Evolutionary conservation across 148 eudicot species (phyloP).

Genomic region (Polygonum aviculare): DNA sequence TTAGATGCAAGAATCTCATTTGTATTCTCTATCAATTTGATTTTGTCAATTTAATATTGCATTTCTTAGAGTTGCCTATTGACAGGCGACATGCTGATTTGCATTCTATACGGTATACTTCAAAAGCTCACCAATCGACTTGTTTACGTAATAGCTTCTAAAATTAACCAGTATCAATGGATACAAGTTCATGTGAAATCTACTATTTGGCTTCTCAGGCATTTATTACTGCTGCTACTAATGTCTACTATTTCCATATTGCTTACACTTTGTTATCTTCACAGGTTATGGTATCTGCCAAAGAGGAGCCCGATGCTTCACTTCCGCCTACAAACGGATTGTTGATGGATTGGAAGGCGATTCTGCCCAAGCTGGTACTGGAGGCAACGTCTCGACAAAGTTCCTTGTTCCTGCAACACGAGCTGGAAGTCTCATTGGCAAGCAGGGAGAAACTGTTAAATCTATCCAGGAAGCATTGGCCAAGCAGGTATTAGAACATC

Average conservation of each 20-base stretch:
- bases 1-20: too few relatives aligned
- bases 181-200: not conserved
- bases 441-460: constrained; percentile 79
- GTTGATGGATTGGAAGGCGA: constrained; percentile 70
- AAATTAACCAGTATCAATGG: too few relatives aligned
- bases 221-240: not conserved
- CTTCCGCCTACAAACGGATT: constrained; percentile 77
- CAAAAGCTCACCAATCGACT: too few relatives aligned
- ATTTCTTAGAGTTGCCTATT: too few relatives aligned
- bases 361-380: constrained; percentile 38
- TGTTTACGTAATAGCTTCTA: too few relatives aligned
- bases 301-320: constrained; percentile 74
- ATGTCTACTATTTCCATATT: not conserved
- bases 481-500: constrained; percentile 37
- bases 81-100: too few relatives aligned
- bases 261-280: constrained; percentile 8
- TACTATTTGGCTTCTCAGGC: not conserved
- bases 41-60: too few relatives aligned
- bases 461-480: constrained; percentile 70
- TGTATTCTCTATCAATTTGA: too few relatives aligned
- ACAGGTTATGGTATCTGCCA: constrained; percentile 89
- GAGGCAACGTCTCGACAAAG: constrained; percentile 63
- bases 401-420: constrained; percentile 74
- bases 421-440: constrained; percentile 86
- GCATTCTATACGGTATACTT: too few relatives aligned